phyloP scores from a whole-genome alignment of 2,329 filamentous ascomycete genomes.

The Venturia carpophila region DNA sequence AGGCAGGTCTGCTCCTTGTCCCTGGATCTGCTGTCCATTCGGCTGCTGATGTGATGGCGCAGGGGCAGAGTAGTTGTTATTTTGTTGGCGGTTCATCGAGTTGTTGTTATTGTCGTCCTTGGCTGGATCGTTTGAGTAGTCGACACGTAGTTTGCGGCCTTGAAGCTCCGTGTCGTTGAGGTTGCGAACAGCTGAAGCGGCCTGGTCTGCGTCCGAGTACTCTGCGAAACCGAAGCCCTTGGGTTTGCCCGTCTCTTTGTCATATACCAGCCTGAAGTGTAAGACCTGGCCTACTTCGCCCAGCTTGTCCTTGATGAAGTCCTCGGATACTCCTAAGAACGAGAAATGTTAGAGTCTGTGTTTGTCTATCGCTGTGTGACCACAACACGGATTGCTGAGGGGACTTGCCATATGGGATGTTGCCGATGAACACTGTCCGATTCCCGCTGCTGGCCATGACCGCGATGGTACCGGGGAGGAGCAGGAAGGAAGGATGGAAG shows the following conservation, averaged over 20 bases:
- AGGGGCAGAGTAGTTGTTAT: slow-evolving; percentile 21
- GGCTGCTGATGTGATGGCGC: slow-evolving; percentile 33
- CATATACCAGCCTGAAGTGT: slow-evolving; percentile 89
- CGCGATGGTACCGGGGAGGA: background rate
- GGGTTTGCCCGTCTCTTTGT: slow-evolving; percentile 86
- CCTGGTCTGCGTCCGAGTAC: slow-evolving; percentile 85
- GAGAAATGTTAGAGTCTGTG: slow-evolving; percentile 19
- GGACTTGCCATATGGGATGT: slow-evolving; percentile 67
- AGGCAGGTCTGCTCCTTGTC: slow-evolving; percentile 49
- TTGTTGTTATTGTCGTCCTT: slow-evolving; percentile 21
- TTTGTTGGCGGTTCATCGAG: slow-evolving; percentile 19
- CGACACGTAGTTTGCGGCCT: slow-evolving; percentile 86
- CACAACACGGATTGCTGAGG: slow-evolving; percentile 13
- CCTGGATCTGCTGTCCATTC: slow-evolving; percentile 9
- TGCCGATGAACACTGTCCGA: slow-evolving; percentile 73
- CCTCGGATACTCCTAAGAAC: slow-evolving; percentile 74
- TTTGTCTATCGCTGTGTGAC: background rate
- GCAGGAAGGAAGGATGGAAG: background rate
- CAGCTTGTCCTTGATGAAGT: slow-evolving; percentile 92
- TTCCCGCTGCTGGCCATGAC: slow-evolving; percentile 11
- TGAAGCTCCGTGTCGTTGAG: slow-evolving; percentile 93
- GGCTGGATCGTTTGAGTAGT: slow-evolving; percentile 86
- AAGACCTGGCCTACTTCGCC: slow-evolving; percentile 82
- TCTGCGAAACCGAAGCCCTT: slow-evolving; percentile 97
- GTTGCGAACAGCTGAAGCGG: slow-evolving; percentile 89